Evolutionary conservation across 352 stramenopile genomes (phyloP).

Genomic region (Peronosclerospora sorghi): DNA sequence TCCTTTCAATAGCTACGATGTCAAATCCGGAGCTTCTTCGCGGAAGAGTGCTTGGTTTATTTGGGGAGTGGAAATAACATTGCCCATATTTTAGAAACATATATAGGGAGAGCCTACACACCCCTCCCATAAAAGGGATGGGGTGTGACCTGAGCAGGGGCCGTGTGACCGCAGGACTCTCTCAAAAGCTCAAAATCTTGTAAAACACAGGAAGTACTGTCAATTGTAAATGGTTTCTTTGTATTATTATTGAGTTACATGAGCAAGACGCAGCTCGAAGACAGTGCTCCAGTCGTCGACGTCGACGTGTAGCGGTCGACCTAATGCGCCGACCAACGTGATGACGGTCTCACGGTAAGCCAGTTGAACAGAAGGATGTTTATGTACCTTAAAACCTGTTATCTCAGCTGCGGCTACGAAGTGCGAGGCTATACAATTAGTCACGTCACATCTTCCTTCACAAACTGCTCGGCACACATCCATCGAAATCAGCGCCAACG

Average conservation of each 20-base stretch:
- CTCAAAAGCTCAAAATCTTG: too few relatives aligned
- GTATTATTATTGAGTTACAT: slow-evolving; percentile 2
- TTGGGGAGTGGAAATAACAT: too few relatives aligned
- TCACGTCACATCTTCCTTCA: slow-evolving; percentile 25
- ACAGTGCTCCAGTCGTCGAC: slow-evolving; percentile 44
- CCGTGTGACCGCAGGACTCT: too few relatives aligned
- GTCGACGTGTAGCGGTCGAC: slow-evolving; percentile 27
- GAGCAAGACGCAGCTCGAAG: slow-evolving; percentile 32
- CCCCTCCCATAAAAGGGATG: too few relatives aligned
- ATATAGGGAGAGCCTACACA: too few relatives aligned
- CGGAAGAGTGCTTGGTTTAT: too few relatives aligned
- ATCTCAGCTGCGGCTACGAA: slow-evolving; percentile 29
- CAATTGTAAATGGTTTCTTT: too few relatives aligned
- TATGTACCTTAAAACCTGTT: slow-evolving; percentile 27
- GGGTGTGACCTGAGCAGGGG: too few relatives aligned
- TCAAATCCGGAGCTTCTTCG: too few relatives aligned
- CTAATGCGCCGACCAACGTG: slow-evolving; percentile 31
- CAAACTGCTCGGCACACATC: slow-evolving; percentile 31
- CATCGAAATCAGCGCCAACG: slow-evolving; percentile 44
- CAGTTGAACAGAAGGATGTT: slow-evolving; percentile 29
- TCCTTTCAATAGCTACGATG: too few relatives aligned
- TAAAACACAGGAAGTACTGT: too few relatives aligned
- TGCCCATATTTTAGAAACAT: too few relatives aligned
- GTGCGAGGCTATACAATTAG: slow-evolving; percentile 45
- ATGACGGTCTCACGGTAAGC: slow-evolving; percentile 15